These are phyloP conservation scores for Firmiana major DNA, from an alignment of 345 rosid genomes.

Conservation along the genomic window DNA sequence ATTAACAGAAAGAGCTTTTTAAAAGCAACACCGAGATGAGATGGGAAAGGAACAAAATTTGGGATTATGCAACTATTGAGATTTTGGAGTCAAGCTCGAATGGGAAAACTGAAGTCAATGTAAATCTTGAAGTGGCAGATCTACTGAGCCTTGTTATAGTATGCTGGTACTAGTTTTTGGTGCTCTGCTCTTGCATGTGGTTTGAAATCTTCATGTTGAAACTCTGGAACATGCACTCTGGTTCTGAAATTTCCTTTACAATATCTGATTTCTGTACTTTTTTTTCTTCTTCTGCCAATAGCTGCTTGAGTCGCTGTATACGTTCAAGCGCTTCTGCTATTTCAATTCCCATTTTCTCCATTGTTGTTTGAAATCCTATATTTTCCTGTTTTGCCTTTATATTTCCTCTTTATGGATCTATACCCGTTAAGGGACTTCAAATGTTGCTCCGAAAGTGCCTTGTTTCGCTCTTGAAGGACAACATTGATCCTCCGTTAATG, in stretches of 20 bases:
- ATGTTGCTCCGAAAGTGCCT: conserved; percentile 63
- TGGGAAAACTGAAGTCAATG: not conserved
- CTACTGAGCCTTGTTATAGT: not conserved
- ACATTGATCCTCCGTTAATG: conserved; percentile 13
- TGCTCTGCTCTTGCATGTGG: too few species aligned
- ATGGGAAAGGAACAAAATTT: not conserved
- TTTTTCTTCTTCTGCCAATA: conserved; percentile 18
- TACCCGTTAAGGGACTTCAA: conserved; percentile 65
- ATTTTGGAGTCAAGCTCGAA: not conserved
- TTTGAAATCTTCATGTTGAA: conserved; percentile 30
- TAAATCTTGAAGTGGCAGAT: not conserved
- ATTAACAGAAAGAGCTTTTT: too few species aligned
- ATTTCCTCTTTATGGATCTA: conserved; percentile 56
- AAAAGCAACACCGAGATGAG: too few species aligned
- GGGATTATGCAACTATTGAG: conserved; percentile 8
- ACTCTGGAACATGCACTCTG: conserved; percentile 40
- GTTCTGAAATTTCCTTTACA: conserved; percentile 36
- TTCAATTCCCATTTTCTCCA: conserved; percentile 43
- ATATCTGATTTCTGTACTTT: conserved; percentile 25
- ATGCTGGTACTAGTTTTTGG: conserved; percentile 12
- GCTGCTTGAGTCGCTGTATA: conserved; percentile 31
- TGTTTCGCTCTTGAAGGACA: conserved; percentile 53
- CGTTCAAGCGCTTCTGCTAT: conserved; percentile 36
- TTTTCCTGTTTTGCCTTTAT: conserved; percentile 51
- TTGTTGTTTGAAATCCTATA: conserved; percentile 17